Evolutionary conservation across 2,329 filamentous ascomycete species (phyloP).

Genomic region (Davidsoniella virescens): DNA sequence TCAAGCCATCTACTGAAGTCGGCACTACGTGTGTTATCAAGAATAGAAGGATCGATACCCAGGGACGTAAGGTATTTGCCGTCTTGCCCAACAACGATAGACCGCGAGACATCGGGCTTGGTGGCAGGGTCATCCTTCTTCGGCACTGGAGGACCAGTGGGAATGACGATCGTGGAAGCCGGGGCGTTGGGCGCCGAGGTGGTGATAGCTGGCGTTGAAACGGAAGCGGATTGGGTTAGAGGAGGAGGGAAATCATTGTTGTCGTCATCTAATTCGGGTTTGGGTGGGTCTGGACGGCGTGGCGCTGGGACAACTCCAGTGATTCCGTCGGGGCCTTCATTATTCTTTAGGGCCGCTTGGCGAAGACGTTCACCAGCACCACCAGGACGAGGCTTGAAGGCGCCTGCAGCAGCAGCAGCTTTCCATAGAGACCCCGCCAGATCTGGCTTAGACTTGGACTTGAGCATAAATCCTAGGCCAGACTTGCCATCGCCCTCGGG

Average conservation of each 20-base stretch:
- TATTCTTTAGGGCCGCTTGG: constrained; percentile 39
- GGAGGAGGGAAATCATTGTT: constrained; percentile 18
- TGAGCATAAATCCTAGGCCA: constrained; percentile 81
- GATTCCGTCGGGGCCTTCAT: constrained; percentile 70
- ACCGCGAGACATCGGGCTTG: constrained; percentile 27
- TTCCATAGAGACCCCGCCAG: constrained; percentile 65
- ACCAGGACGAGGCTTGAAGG: constrained; percentile 75
- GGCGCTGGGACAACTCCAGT: constrained; percentile 77
- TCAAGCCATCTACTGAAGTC: constrained; percentile 73
- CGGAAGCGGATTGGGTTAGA: constrained; percentile 14
- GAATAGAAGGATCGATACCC: constrained; percentile 59
- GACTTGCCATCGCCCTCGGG: constrained; percentile 37
- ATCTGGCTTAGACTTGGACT: constrained; percentile 58
- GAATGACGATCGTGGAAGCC: background rate
- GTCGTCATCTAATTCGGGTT: constrained; percentile 17
- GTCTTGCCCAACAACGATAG: constrained; percentile 55
- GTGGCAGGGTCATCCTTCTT: constrained; percentile 24
- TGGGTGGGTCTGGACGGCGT: constrained; percentile 24
- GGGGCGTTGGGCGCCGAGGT: constrained; percentile 16
- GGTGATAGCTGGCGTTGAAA: constrained; percentile 13
- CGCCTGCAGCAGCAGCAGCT: constrained; percentile 47
- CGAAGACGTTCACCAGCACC: constrained; percentile 69
- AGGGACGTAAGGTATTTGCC: constrained; percentile 61
- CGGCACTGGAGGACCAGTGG: constrained; percentile 12
- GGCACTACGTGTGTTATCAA: constrained; percentile 52